phyloP scores from a whole-genome alignment of 345 rosid species.

The Cardamine chenopodiifolia region DNA sequence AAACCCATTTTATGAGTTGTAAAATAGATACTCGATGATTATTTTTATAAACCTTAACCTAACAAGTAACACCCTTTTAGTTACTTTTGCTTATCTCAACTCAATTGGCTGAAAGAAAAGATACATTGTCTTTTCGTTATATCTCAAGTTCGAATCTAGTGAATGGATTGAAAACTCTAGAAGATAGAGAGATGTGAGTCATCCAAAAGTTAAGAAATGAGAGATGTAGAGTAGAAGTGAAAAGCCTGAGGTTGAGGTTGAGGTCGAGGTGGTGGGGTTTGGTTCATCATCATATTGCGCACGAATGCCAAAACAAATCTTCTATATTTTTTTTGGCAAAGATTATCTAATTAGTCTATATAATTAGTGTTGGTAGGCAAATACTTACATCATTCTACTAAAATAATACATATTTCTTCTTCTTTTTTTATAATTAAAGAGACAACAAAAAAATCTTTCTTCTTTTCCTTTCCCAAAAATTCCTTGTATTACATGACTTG shows the following conservation, averaged over 20 bases:
- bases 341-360: conserved; percentile 16
- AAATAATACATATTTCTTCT: background rate
- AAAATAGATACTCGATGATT: conserved; percentile 17
- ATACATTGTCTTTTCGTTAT: conserved; percentile 23
- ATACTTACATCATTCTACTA: conserved; percentile 32
- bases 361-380: conserved; percentile 44
- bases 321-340: background rate
- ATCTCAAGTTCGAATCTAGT: conserved; percentile 13
- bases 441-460: too few species aligned
- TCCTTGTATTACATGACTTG: background rate
- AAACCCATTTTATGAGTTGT: conserved; percentile 30
- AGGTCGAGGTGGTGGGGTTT: conserved; percentile 15
- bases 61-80: conserved; percentile 27
- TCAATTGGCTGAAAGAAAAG: conserved; percentile 19
- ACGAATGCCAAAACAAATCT: conserved; percentile 21
- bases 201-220: conserved; percentile 27
- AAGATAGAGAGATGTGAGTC: conserved; percentile 27
- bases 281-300: conserved; percentile 30
- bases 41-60: conserved; percentile 34
- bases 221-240: conserved; percentile 21
- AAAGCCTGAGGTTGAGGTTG: conserved; percentile 11
- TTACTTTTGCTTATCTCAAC: conserved; percentile 7
- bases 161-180: conserved; percentile 27
- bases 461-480: background rate
- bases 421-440: background rate